These are phyloP conservation scores for Eucalyptus pauciflora DNA, from an alignment of 345 rosid species.

Conservation along the genomic window DNA sequence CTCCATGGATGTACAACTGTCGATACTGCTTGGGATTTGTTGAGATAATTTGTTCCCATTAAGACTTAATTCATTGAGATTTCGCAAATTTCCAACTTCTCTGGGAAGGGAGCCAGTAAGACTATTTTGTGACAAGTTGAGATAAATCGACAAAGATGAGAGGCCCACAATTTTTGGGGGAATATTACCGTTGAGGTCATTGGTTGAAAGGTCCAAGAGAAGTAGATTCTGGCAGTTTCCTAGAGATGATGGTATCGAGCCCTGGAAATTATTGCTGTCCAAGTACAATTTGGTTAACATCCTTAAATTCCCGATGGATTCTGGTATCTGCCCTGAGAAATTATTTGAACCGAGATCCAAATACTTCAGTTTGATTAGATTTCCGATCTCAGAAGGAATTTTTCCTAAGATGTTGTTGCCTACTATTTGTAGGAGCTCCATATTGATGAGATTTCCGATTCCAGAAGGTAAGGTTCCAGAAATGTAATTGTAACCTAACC, in stretches of 20 bases:
- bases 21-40: neutral
- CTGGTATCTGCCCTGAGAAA: neutral
- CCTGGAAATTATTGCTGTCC: neutral
- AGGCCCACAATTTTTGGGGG: neutral
- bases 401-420: neutral
- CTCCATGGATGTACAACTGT: neutral
- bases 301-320: neutral
- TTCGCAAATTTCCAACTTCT: neutral
- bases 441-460: slow-evolving; percentile 2
- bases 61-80: neutral
- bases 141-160: neutral
- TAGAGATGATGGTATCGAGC: neutral
- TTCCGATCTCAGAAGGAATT: neutral
- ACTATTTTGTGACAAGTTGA: neutral
- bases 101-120: neutral
- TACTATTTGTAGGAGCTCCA: neutral
- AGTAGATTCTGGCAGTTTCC: no score
- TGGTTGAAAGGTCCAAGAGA: no score
- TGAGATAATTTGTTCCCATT: neutral
- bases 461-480: neutral
- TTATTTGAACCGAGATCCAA: neutral
- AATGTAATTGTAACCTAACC: neutral
- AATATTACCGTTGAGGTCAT: neutral
- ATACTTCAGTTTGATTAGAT: neutral
- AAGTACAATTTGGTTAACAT: neutral